Evolutionary conservation across 192 early-diverging fungal species (phyloP).

Genomic region (Neocallimastix lanati): DNA sequence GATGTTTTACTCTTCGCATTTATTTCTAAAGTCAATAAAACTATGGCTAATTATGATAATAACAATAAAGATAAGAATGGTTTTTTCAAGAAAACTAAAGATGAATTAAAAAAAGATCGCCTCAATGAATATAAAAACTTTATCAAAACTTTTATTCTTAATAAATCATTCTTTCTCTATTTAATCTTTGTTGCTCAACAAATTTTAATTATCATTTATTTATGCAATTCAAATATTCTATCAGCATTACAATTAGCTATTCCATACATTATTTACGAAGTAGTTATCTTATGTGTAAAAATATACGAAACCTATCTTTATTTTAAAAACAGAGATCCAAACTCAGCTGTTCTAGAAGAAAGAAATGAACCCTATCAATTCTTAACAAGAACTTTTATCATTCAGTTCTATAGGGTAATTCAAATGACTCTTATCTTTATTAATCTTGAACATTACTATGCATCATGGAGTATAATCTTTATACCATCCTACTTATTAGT

Average conservation of each 20-base stretch:
- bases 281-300: not conserved
- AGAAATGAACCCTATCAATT: not conserved
- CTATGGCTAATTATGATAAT: not conserved
- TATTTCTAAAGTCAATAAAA: not conserved
- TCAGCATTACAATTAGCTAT: not conserved
- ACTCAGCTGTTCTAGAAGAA: not conserved
- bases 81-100: not conserved
- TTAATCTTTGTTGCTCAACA: not conserved
- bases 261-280: not conserved
- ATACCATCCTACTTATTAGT: not conserved
- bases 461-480: not conserved
- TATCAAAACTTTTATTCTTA: not conserved
- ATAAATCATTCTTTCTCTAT: not conserved
- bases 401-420: not conserved
- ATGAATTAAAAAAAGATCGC: not conserved
- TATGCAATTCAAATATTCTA: not conserved
- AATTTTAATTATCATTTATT: not conserved
- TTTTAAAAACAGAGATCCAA: not conserved
- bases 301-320: not conserved
- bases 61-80: not conserved
- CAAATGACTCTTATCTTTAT: not conserved
- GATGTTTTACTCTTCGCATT: not conserved
- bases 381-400: not conserved
- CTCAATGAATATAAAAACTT: not conserved
- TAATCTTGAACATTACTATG: not conserved